Evolutionary conservation across 805 yeast genomes (phyloP), one percentile per base, ranked within the genome.

Genomic region (Metschnikowia vanudenii): DNA sequence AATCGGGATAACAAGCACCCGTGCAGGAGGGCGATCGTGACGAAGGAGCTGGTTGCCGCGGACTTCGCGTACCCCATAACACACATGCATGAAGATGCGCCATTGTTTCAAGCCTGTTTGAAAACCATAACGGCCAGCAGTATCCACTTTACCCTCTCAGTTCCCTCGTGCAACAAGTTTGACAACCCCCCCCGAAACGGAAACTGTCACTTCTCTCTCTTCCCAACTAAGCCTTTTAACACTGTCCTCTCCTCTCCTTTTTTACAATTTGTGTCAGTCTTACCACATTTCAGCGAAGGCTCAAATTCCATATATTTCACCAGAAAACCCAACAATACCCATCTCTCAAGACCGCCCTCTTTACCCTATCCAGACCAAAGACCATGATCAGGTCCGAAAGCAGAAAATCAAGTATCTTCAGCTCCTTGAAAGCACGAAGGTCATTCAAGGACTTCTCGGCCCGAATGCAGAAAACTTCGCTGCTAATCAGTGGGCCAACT

Each of bases 391-490:
- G 40, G 33, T 36, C 49, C 37, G 49, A 45, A 37, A 40, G 39
- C 43, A 49, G 50, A 46, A 49, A 35, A 33, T 46, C 53, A 24
- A 39, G 39, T 14, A 37, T 49, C 14, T 49, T 49, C 41, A 43
- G 43, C 33, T 29, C 50, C 10, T 46, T 49, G 26, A 46, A 39
- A 38, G 39, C 46, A n/a, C 49, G 53, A 16, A 30, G 43, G 32
- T 49, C 53, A 12, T 36, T 43, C 38, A 46, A 43, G 35, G 53
- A 49, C 17, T 40, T 49, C 14, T 40, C 49, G 12, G 43, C 40
- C 7, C 44, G 48, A n/a, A 29, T 45, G 22, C 43, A 39, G 4
- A 39, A 36, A 35, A 35, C 43, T 1, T 18, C 47, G n/a, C 40
- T 35, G 41, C 43, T 45, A 29, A 45, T 45, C 26, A 45, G 47